Conservation (phyloP, 2,329 filamentous ascomycete genomes). For the Clonostachys rhizophaga region DNA sequence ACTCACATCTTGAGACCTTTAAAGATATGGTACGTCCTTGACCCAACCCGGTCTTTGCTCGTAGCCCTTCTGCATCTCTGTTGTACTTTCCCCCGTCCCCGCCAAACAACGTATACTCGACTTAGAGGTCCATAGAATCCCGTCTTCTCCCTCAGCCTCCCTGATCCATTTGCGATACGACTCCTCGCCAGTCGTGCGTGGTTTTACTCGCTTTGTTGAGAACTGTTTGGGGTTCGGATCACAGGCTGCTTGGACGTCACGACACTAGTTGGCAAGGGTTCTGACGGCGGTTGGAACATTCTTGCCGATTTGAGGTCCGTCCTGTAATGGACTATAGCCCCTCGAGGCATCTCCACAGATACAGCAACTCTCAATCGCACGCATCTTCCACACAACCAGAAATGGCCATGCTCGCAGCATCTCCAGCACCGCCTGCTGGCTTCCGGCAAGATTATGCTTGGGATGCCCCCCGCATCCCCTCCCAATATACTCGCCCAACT, state of each 20-base stretch:
- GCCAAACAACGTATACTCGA: background rate
- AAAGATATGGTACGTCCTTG: constrained; percentile 3
- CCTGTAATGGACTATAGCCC: constrained; percentile 36
- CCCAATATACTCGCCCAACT: constrained; percentile 4
- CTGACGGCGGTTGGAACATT: background rate
- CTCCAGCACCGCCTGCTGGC: constrained; percentile 30
- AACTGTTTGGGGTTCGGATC: background rate
- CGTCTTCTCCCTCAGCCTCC: too few species aligned
- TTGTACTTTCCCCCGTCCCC: background rate
- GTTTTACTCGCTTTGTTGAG: background rate
- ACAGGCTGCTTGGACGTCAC: background rate
- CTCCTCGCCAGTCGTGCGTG: too few species aligned
- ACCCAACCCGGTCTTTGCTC: background rate
- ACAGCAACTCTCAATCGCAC: constrained; percentile 17
- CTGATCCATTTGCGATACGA: too few species aligned
- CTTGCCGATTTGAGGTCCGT: background rate
- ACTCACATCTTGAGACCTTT: constrained; percentile 1
- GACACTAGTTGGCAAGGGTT: background rate
- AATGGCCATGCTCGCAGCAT: constrained; percentile 44
- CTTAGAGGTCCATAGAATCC: background rate
- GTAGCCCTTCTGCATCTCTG: background rate
- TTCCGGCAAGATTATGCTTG: constrained; percentile 34
- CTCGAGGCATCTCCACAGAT: constrained; percentile 14
- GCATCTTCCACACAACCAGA: constrained; percentile 20
- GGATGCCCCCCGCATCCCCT: constrained; percentile 21